Evolutionary conservation across 2,329 filamentous ascomycete genomes (phyloP), one percentile per base, ranked within the genome.

Genomic region (Fusarium begoniae): DNA sequence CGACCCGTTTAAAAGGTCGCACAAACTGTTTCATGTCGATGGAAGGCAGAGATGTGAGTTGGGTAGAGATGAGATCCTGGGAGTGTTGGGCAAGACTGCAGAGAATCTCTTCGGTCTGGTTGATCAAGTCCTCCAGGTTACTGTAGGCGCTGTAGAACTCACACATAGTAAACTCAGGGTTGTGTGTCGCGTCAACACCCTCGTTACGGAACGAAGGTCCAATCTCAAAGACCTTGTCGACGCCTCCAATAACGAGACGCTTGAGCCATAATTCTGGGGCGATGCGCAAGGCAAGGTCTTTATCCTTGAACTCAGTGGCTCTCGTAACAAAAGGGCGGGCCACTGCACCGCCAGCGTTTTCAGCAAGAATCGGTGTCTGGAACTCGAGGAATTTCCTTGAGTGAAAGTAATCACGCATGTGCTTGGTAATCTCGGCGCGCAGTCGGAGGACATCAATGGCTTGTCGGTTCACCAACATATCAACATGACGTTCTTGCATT

Each of bases 231-330:
- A 99, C 91, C 70, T 88, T 91, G 77, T 97, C 93, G 70, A 98
- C 91, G 6, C 95, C 96, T 56, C 95, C 96, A 24, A 98, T 89
- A 3, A 98, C 90, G 51, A 99, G 86, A 14, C 96, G 90, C 85
- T 99, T 99, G 47, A 99, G 89, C 92, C 95, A 98, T 41, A 99
- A 85, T 83, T 99, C 96, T 2, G 96, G 96, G 7, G 96, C 96
- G 77, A 99, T 96, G 55, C 96, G 90, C 40, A 99, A 87, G 28
- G 93, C 90, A 41, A 99, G 85, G 61, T 90, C 87, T 67, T 90
- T 91, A 45, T 92, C 88, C 6, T 90, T 86, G 69, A 97, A 92
- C 79, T 95, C 94, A 2, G 92, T 94, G 14, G 94, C 92, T 50
- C 86, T 84, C 0, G 95, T 98, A 74, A 91, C 87, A 81, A 99